Percentiles rank a stretch among this genome's conserved stretches.
phyloP scores from a whole-genome alignment of 352 stramenopile genomes.

The Pythium aristosporum region DNA sequence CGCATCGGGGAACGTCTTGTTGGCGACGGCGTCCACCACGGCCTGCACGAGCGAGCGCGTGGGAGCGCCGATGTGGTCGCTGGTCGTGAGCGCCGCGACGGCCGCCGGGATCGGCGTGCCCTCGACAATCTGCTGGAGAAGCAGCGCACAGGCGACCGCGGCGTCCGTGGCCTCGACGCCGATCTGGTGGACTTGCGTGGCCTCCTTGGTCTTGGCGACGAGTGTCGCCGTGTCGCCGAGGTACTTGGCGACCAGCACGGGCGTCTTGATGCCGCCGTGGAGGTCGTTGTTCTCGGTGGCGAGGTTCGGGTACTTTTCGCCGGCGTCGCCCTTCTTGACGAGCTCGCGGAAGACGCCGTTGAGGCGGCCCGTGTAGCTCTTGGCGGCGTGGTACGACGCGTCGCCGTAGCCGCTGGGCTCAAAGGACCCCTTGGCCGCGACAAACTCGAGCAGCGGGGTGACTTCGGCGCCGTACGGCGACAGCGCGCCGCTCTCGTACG shows the following conservation, averaged over 20 bases:
- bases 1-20: conserved; percentile 42
- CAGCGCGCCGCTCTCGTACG: conserved; percentile 47
- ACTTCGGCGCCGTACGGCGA: conserved; percentile 72
- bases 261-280: conserved; percentile 60
- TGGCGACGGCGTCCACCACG: conserved; percentile 45
- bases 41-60: conserved; percentile 41
- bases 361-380: conserved; percentile 53
- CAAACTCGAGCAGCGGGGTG: conserved; percentile 53
- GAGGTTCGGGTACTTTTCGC: conserved; percentile 47
- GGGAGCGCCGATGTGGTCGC: conserved; percentile 34
- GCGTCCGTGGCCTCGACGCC: conserved; percentile 44
- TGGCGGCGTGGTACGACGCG: conserved; percentile 51
- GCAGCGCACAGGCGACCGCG: conserved; percentile 45
- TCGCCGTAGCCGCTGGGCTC: conserved; percentile 42
- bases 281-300: conserved; percentile 53
- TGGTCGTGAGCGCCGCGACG: conserved; percentile 36
- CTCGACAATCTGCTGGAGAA: conserved; percentile 52
- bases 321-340: conserved; percentile 61
- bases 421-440: conserved; percentile 45
- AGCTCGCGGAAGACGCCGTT: conserved; percentile 73
- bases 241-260: conserved; percentile 56
- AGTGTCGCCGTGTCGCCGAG: conserved; percentile 35
- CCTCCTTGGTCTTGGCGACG: conserved; percentile 45
- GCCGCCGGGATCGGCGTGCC: conserved; percentile 35
- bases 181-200: conserved; percentile 58